Base-by-base conservation (phyloP, 108 stramenopile genomes). In the Epithemia pelagica region DNA sequence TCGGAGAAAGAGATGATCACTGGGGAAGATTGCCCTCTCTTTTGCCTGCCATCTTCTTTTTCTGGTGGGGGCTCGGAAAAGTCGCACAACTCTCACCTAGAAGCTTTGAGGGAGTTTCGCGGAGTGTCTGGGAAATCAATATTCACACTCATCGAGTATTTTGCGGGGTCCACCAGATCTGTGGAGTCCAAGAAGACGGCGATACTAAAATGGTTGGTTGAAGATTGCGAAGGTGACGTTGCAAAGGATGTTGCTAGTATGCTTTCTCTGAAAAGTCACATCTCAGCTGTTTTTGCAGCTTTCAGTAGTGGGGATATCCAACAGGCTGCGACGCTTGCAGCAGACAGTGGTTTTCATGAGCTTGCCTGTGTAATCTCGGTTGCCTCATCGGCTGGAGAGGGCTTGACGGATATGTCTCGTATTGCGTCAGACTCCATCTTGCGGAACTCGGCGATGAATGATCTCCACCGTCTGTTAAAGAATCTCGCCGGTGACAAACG, bases 231-330 rank as follows among this genome's bases (percentile, higher is more conserved):
- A 1, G 28, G 28, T 59, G 22, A 21, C 60, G 67, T 58, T 57
- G 53, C 66, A 1, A 18, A 7, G 30, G 65, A 37, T 23, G 32
- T 76, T 55, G 2, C 29, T 1, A 46, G 54, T 46, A 67, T 57
- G 18, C 69, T 55, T 51, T 33, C 67, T 10, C 30, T 28, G 18
- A 72, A 74, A 27, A 73, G 78, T 51, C 24, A 60, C 18, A 66
- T 74, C 65, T 75, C 58, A 0, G 79, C 92, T 27, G 68, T 93
- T 52, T 82, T 88, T 60, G 79, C 79, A 20, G 88, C 92, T 10
- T 55, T 93, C 7, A 78, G 70, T 52, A 79, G 88, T 19, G 92
- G 85, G 22, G 83, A 93, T 63, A 37, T 74, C 0, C 60, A 68
- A 3, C 73, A 61, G 25, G 88, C 92, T 25, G 77, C 76, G 22